Percentiles rank a stretch among this genome's conserved stretches.
These are phyloP conservation scores for Brassica rapa DNA, from an alignment of 345 rosid genomes.

Conservation along the genomic window DNA sequence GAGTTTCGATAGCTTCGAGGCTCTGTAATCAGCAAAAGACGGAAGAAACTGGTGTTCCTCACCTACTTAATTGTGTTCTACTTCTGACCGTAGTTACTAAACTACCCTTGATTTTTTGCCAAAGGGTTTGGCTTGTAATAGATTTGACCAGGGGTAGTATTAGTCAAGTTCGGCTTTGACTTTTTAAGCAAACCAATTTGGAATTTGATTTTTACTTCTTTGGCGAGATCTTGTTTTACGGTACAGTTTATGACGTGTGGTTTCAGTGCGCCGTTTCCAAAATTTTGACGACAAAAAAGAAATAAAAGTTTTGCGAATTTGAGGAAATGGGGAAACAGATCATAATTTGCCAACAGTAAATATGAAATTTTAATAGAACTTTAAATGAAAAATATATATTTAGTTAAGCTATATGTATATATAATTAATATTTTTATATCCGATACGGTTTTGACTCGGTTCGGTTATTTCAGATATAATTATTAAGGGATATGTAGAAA, in stretches of 20 bases:
- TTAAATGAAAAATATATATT: too few relatives aligned
- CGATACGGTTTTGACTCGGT: too few relatives aligned
- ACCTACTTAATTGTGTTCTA: slow-evolving; percentile 22
- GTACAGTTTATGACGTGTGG: slow-evolving; percentile 16
- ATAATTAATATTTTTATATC: too few relatives aligned
- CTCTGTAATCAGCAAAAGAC: slow-evolving; percentile 13
- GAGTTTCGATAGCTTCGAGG: slow-evolving; percentile 25
- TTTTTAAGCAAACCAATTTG: background rate
- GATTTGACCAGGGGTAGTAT: slow-evolving; percentile 26
- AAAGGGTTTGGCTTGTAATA: background rate
- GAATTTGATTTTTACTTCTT: background rate
- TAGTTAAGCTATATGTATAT: too few relatives aligned
- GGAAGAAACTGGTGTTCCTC: background rate
- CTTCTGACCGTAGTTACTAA: background rate
- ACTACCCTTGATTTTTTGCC: background rate
- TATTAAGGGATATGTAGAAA: too few relatives aligned
- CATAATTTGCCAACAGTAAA: background rate
- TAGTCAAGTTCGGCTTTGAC: slow-evolving; percentile 25
- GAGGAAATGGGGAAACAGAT: background rate
- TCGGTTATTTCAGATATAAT: too few relatives aligned
- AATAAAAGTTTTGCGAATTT: background rate
- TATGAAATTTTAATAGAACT: too few relatives aligned
- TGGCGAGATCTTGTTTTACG: background rate
- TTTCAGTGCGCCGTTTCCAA: slow-evolving; percentile 6
- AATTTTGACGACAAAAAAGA: background rate